Evolutionary conservation across 371 early-diverging fungal genomes (phyloP).

Genomic region (Entomophthora muscae): DNA sequence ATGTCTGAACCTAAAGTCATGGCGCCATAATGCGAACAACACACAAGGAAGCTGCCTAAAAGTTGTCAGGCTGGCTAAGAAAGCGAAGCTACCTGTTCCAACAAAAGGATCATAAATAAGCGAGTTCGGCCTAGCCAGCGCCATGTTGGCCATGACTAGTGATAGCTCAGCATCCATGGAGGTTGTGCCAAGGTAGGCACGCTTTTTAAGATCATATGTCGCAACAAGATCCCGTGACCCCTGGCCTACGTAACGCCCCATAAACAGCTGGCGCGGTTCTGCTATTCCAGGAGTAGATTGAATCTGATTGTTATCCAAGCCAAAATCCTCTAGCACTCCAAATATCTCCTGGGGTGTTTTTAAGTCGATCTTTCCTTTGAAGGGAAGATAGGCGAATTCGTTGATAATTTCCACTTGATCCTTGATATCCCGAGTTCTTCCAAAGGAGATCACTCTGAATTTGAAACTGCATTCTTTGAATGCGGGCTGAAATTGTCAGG

Average conservation of each 20-base stretch:
- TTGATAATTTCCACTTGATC: conserved; percentile 68
- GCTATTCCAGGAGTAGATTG: conserved; percentile 10
- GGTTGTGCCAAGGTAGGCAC: conserved; percentile 86
- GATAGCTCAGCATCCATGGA: conserved; percentile 96
- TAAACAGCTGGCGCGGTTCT: neutral
- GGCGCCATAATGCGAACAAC: conserved; percentile 85
- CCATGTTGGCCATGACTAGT: conserved; percentile 90
- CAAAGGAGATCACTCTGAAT: conserved; percentile 63
- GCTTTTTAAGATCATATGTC: conserved; percentile 76
- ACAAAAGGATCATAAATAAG: conserved; percentile 95
- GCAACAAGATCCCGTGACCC: conserved; percentile 57
- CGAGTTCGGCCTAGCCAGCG: conserved; percentile 52
- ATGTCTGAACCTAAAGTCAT: conserved; percentile 89
- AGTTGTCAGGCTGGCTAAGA: neutral
- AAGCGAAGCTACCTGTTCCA: conserved; percentile 49
- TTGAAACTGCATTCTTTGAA: conserved; percentile 55
- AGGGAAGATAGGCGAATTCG: conserved; percentile 51
- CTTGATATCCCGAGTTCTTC: conserved; percentile 37
- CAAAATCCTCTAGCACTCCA: conserved; percentile 61
- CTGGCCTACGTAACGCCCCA: conserved; percentile 22
- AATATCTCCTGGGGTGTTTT: conserved; percentile 68
- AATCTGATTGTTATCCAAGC: conserved; percentile 18
- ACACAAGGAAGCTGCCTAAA: conserved; percentile 59
- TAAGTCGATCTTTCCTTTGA: conserved; percentile 61
- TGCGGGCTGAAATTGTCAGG: conserved; percentile 16